Conservation (phyloP, 495 filamentous ascomycete genomes). For the Lasiosphaeria hispida region DNA sequence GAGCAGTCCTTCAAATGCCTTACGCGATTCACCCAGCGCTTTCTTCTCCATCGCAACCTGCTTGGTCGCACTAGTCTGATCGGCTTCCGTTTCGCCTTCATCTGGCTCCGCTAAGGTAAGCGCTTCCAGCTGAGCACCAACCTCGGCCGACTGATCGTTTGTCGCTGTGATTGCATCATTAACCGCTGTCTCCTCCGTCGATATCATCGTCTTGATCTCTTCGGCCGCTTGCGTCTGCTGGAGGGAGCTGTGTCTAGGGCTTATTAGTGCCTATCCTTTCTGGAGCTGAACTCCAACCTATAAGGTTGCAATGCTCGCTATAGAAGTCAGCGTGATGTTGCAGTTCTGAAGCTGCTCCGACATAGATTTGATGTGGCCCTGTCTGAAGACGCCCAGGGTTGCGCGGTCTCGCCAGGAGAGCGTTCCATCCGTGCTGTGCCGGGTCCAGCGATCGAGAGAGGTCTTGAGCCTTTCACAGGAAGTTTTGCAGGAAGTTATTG, state of each 20-base stretch:
- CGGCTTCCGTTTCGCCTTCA: conserved; percentile 26
- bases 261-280: conserved; percentile 17
- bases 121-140: conserved; percentile 29
- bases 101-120: conserved; percentile 27
- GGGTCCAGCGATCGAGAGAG: conserved; percentile 36
- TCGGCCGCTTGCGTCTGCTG: conserved; percentile 28
- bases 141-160: conserved; percentile 29
- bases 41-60: conserved; percentile 34
- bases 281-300: conserved; percentile 19
- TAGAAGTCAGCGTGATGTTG: conserved; percentile 32
- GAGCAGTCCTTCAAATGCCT: conserved; percentile 33
- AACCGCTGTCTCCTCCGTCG: conserved; percentile 28
- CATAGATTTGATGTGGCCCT: conserved; percentile 34
- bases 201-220: conserved; percentile 31
- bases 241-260: conserved; percentile 31
- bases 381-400: conserved; percentile 37
- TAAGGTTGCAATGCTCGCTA: conserved; percentile 36
- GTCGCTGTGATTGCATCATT: conserved; percentile 29
- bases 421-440: conserved; percentile 37
- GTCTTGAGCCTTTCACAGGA: conserved; percentile 35
- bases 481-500: conserved; percentile 28
- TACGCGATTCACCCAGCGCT: conserved; percentile 27
- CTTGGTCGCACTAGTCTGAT: conserved; percentile 26
- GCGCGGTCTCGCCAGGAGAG: conserved; percentile 35
- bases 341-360: conserved; percentile 37